Evolutionary conservation across 352 stramenopile species (phyloP), one percentile per base, ranked within the genome.

Genomic region (Phytopythium kandeliae): DNA sequence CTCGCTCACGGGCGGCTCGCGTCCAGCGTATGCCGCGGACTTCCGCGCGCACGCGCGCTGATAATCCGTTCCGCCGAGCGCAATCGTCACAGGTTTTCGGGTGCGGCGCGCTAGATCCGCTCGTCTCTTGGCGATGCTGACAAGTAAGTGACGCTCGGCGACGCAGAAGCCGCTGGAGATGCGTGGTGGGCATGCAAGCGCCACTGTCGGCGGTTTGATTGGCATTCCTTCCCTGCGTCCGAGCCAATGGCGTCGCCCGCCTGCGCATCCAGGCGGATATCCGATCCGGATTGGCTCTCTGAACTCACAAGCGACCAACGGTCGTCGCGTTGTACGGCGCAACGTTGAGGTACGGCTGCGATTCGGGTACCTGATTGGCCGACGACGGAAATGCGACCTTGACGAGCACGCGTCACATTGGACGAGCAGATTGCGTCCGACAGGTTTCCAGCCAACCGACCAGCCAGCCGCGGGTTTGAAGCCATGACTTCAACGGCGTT

Each of bases 331-430:
- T 38, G 44, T 36, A 31, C 17, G n/a, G 6, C 26, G 28, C 28
- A n/a, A 33, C 10, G 26, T 49, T 49, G 43, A 49, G 43, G 43
- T 49, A n/a, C n/a, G n/a, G n/a, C n/a, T n/a, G n/a, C n/a, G n/a
- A n/a, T n/a, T n/a, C n/a, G n/a, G n/a, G n/a, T n/a, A n/a, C 13
- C 17, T 24, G 26, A 48, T 48, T 50, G 44, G 44, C 6, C 15
- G 19, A 9, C 4, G 9, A 7, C 13, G 44, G 16, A 50, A 50
- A 24, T 2, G 3, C 9, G 11, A 16, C 17, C 17, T n/a, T 50
- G 44, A 50, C 44, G 26, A 38, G 44, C 28, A 28, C n/a, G 17
- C n/a, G 26, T 50, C 44, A 50, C 21, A 5, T n/a, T n/a, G n/a
- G n/a, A n/a, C n/a, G n/a, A n/a, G n/a, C n/a, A n/a, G n/a, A n/a